These are phyloP conservation scores for Lactifluus volemus DNA, from an alignment of 768 basidiomycete species.

Conservation along the genomic window DNA sequence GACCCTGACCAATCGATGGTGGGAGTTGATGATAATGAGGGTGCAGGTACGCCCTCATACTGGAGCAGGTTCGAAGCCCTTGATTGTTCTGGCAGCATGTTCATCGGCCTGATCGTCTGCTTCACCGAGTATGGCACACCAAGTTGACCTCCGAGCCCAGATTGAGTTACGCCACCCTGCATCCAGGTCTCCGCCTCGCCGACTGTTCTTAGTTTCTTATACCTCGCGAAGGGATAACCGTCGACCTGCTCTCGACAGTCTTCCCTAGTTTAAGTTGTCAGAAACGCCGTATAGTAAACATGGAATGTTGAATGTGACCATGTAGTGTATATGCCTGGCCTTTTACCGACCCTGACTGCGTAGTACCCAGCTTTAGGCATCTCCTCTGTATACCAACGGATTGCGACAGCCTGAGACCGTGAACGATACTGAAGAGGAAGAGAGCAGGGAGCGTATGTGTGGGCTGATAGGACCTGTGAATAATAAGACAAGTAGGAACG, in stretches of 20 bases:
- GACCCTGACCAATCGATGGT: neutral
- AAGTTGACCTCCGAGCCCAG: neutral
- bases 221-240: slow-evolving; percentile 50
- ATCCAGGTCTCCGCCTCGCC: slow-evolving; percentile 55
- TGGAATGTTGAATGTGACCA: slow-evolving; percentile 42
- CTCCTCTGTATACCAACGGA: neutral
- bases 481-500: neutral
- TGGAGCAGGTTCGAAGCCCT: neutral
- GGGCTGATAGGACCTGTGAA: neutral
- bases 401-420: neutral
- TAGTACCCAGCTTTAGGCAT: slow-evolving; percentile 42
- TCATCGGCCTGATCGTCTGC: neutral
- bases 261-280: slow-evolving; percentile 37
- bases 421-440: neutral
- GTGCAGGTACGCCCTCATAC: too few relatives aligned
- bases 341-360: slow-evolving; percentile 58
- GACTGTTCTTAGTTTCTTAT: slow-evolving; percentile 56
- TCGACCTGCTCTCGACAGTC: slow-evolving; percentile 65
- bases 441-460: neutral
- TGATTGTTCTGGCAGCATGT: neutral
- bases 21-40: neutral
- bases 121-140: neutral
- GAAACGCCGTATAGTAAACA: neutral
- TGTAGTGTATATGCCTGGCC: slow-evolving; percentile 55
- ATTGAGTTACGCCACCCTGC: neutral